phyloP scores from a whole-genome alignment of 192 early-diverging fungal species.

The Kickxella alabastrina region DNA sequence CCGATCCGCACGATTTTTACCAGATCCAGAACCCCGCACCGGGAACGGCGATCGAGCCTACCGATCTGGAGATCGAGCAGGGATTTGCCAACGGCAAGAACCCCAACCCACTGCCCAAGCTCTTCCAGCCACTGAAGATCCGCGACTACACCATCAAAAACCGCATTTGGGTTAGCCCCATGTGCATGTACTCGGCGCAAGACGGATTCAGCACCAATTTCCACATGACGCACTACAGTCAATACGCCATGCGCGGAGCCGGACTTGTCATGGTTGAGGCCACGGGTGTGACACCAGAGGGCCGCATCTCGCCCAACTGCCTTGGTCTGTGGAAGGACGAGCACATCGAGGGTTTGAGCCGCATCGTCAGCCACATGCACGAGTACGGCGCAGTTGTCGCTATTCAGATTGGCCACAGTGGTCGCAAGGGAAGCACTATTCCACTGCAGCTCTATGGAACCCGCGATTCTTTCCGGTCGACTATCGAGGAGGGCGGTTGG shows the following conservation, averaged over 20 bases:
- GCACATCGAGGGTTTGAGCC: conserved; percentile 55
- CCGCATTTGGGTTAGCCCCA: conserved; percentile 73
- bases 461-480: conserved; percentile 3
- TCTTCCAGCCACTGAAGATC: conserved; percentile 69
- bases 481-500: conserved; percentile 59
- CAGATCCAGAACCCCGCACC: conserved; percentile 2
- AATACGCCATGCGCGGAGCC: conserved; percentile 72
- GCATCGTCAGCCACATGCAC: conserved; percentile 57
- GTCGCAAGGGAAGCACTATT: conserved; percentile 63
- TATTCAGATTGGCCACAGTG: conserved; percentile 84
- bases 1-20: neutral
- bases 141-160: conserved; percentile 69
- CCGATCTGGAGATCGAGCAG: conserved; percentile 19
- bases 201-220: conserved; percentile 60
- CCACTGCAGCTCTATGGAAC: conserved; percentile 8
- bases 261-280: conserved; percentile 82
- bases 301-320: conserved; percentile 73
- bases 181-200: conserved; percentile 76
- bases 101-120: conserved; percentile 26
- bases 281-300: conserved; percentile 67
- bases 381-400: conserved; percentile 55
- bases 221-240: conserved; percentile 60
- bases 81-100: conserved; percentile 11
- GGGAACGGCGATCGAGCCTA: conserved; percentile 24
- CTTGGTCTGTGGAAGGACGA: conserved; percentile 80